Conservation (phyloP, 768 basidiomycete genomes). For the Coprinopsis strossmayeri region DNA sequence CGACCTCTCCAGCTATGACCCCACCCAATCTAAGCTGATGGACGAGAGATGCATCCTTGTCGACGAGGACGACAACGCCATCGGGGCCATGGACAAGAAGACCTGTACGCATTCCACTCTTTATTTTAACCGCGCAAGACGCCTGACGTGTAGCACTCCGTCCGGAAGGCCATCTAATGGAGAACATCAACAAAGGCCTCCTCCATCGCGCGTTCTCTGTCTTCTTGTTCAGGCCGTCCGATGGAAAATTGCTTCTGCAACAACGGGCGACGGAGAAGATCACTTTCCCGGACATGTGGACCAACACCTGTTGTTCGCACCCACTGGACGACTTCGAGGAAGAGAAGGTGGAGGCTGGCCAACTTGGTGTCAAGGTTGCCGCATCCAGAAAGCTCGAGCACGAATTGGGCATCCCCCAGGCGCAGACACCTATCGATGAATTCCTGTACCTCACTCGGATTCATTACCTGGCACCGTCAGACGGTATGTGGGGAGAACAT, state of each 20-base stretch:
- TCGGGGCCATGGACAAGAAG: conserved; percentile 92
- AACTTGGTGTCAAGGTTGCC: conserved; percentile 83
- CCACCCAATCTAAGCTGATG: conserved; percentile 92
- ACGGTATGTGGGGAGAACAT: conserved; percentile 96
- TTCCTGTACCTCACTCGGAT: conserved; percentile 96
- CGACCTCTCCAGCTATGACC: conserved; percentile 81
- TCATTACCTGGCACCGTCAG: conserved; percentile 92
- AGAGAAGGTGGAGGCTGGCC: conserved; percentile 69
- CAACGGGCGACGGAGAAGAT: conserved; percentile 98
- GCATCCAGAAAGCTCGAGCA: conserved; percentile 94
- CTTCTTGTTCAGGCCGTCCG: conserved; percentile 91
- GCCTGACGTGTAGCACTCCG: not conserved
- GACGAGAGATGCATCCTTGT: conserved; percentile 92
- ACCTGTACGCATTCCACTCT: conserved; percentile 57
- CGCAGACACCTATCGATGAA: conserved; percentile 70
- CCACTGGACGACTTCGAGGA: conserved; percentile 88
- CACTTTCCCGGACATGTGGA: conserved; percentile 99
- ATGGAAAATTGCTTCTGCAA: conserved; percentile 90
- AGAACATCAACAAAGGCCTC: conserved; percentile 89
- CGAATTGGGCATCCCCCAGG: conserved; percentile 85
- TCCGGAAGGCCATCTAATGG: conserved; percentile 86
- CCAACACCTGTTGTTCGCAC: conserved; percentile 98
- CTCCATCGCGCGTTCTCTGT: conserved; percentile 98
- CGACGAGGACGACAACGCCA: conserved; percentile 77
- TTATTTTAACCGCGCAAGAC: not conserved